phyloP scores from a whole-genome alignment of 2,329 filamentous ascomycete genomes.

The Huntiella moniliformis region DNA sequence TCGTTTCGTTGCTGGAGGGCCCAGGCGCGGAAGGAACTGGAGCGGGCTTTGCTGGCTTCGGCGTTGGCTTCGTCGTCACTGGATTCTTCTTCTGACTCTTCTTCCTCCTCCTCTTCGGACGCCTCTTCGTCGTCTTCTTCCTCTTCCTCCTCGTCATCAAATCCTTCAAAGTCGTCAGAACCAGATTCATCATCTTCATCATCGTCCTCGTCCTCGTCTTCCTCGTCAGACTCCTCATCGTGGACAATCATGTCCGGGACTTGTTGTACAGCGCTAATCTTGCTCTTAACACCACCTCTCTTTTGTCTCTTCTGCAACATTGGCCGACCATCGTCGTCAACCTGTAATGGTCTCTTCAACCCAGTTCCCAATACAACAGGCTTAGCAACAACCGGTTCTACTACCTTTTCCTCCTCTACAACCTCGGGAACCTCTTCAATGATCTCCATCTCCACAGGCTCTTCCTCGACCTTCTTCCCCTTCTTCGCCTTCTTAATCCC shows the following conservation, averaged over 20 bases:
- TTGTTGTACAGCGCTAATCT: constrained; percentile 24
- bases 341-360: constrained; percentile 67
- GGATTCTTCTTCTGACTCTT: constrained; percentile 16
- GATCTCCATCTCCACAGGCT: constrained; percentile 1
- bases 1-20: constrained; percentile 73
- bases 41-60: constrained; percentile 19
- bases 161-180: constrained; percentile 13
- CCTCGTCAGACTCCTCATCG: constrained; percentile 33
- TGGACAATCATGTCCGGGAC: constrained; percentile 22
- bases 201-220: constrained; percentile 35
- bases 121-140: constrained; percentile 1
- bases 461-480: constrained; percentile 13
- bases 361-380: constrained; percentile 45
- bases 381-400: constrained; percentile 10
- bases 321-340: constrained; percentile 62
- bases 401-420: not conserved
- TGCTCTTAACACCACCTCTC: constrained; percentile 41
- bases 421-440: not conserved
- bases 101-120: constrained; percentile 12
- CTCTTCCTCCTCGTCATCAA: constrained; percentile 15
- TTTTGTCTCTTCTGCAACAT: constrained; percentile 70
- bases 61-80: constrained; percentile 17
- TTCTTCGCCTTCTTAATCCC: constrained; percentile 18
- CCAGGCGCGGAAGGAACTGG: constrained; percentile 80
- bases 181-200: constrained; percentile 14